A percentile compares a stretch with the other conserved stretches of the same genome.
These are phyloP conservation scores for Phytophthora chlamydospora DNA, from an alignment of 352 stramenopile genomes.

Conservation along the genomic window DNA sequence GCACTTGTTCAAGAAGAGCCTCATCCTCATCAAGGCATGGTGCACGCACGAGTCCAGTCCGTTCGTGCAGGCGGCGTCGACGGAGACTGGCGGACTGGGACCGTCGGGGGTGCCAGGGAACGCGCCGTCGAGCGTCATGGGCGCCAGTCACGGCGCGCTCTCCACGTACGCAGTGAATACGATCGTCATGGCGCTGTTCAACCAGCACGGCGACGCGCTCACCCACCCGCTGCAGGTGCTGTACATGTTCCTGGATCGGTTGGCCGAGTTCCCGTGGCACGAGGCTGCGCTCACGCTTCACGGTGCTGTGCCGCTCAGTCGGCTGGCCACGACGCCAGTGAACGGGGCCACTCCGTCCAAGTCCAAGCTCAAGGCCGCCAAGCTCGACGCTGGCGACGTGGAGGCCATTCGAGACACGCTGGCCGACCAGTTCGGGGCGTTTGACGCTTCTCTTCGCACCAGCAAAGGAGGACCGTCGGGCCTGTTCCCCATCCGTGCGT, in stretches of 20 bases:
- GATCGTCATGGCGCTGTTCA: constrained; percentile 91
- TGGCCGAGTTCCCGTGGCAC: constrained; percentile 89
- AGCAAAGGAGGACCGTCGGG: constrained; percentile 11
- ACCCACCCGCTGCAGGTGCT: constrained; percentile 84
- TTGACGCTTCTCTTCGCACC: constrained; percentile 45
- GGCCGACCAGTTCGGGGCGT: constrained; percentile 61
- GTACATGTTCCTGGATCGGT: constrained; percentile 84
- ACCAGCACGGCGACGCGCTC: constrained; percentile 74
- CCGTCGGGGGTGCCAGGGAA: constrained; percentile 18
- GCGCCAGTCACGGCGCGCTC: constrained; percentile 76
- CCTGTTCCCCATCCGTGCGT: constrained; percentile 78
- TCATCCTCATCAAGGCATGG: constrained; percentile 92
- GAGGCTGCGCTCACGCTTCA: constrained; percentile 82
- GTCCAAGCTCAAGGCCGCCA: constrained; percentile 21
- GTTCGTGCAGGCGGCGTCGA: constrained; percentile 50
- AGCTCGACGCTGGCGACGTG: constrained; percentile 53
- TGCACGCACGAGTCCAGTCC: constrained; percentile 84
- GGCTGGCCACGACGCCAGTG: constrained; percentile 51
- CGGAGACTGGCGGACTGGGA: constrained; percentile 20
- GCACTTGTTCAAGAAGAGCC: constrained; percentile 88
- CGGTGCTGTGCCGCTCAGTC: constrained; percentile 63
- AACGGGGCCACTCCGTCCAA: constrained; percentile 27
- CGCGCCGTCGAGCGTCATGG: constrained; percentile 65
- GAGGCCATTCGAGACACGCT: constrained; percentile 53
- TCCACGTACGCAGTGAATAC: constrained; percentile 90